Percentiles rank a stretch among this genome's conserved stretches.
These are phyloP conservation scores for Spathaspora arborariae DNA, from an alignment of 805 yeast species.

Conservation along the genomic window DNA sequence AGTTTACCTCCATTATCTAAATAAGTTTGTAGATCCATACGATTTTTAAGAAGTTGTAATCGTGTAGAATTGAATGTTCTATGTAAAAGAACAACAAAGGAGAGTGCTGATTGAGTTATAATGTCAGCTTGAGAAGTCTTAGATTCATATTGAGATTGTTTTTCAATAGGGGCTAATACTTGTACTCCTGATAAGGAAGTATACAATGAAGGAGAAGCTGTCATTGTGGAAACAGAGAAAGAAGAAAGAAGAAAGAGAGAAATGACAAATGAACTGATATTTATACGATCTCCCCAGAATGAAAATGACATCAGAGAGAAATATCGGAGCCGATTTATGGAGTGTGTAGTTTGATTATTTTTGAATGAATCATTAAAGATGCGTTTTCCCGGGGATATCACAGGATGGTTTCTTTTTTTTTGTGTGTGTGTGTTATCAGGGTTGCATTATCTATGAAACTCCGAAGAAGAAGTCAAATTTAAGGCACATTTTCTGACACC, in stretches of 20 bases:
- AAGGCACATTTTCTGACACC: no score
- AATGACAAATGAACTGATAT: background rate
- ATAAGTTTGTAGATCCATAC: conserved; percentile 55
- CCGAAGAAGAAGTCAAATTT: no score
- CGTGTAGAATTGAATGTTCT: conserved; percentile 66
- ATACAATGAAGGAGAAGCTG: conserved; percentile 44
- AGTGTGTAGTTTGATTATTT: no score
- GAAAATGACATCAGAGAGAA: no score
- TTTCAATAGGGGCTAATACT: conserved; percentile 49
- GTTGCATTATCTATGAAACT: no score
- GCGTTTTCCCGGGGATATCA: no score
- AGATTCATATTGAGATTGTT: conserved; percentile 40
- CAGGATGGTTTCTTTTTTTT: no score
- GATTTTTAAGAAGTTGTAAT: conserved; percentile 53
- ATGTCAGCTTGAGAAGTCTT: conserved; percentile 29
- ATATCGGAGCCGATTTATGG: no score
- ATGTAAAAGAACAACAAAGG: conserved; percentile 68
- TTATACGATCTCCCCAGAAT: background rate
- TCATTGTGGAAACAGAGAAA: conserved; percentile 8
- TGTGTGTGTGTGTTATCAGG: no score
- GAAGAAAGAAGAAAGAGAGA: background rate
- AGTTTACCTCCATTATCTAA: conserved; percentile 62
- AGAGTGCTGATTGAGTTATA: conserved; percentile 58
- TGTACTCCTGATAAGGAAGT: conserved; percentile 47
- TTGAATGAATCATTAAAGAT: no score